Evolutionary conservation across 768 basidiomycete genomes (phyloP).

Genomic region (Phaffia australis): DNA sequence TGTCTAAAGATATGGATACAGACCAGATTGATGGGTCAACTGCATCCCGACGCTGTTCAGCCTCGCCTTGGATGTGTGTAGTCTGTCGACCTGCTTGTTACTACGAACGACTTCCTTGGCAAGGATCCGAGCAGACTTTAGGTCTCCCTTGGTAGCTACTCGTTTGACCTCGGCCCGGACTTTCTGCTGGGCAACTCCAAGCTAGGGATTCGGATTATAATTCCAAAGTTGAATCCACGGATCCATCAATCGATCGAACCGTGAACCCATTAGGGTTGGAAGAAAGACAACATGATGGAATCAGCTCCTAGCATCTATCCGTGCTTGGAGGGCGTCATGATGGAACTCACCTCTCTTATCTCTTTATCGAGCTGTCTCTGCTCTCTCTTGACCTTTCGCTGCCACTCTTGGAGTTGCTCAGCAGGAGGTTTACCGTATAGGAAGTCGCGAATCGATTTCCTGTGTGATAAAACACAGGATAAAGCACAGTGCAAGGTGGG

Average conservation of each 20-base stretch:
- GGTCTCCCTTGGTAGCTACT: conserved; percentile 79
- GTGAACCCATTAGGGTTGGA: neutral
- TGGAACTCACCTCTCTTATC: conserved; percentile 75
- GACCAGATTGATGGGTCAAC: conserved; percentile 82
- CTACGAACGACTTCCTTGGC: conserved; percentile 90
- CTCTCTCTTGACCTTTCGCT: conserved; percentile 70
- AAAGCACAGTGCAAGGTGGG: no score
- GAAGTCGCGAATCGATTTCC: conserved; percentile 41
- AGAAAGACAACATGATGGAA: neutral
- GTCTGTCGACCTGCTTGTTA: conserved; percentile 82
- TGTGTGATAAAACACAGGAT: neutral
- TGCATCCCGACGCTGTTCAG: conserved; percentile 83
- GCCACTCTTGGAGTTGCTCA: conserved; percentile 86
- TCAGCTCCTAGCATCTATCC: neutral
- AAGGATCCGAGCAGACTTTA: conserved; percentile 81
- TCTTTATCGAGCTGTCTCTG: conserved; percentile 78
- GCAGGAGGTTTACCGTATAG: conserved; percentile 94
- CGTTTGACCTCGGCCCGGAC: conserved; percentile 72
- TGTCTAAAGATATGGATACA: conserved; percentile 33
- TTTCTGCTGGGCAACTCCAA: conserved; percentile 71
- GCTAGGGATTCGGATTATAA: conserved; percentile 41
- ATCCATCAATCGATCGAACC: neutral
- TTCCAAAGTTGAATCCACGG: neutral
- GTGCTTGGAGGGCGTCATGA: neutral
- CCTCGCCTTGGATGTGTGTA: conserved; percentile 85